Evolutionary conservation across 2,329 filamentous ascomycete genomes (phyloP), one percentile per base, ranked within the genome.

Genomic region (Verticillium nubilum): DNA sequence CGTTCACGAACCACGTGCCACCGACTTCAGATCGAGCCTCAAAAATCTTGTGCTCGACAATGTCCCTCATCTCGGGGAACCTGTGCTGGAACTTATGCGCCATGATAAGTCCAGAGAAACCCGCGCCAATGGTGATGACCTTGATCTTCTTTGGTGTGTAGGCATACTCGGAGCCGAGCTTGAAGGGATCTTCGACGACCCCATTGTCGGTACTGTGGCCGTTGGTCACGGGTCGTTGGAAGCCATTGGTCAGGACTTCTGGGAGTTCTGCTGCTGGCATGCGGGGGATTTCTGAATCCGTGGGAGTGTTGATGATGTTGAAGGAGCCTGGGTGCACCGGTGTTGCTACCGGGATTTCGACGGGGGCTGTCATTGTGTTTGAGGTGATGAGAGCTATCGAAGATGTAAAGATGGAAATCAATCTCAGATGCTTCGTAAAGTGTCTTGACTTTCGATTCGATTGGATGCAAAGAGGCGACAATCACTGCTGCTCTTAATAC

Each of bases 1-100:
- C 58, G 58, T 74, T 74, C 10, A 67, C 71, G 1, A 73, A 53
- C 72, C 72, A 74, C 0, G 72, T 74, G 2, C 71, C 71, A 13
- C 29, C 29, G 1, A 31, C 29, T 31, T 31, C 29, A 31, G 29
- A 31, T 13, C 29, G 62, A 10, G 67, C 66, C 59, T 74, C 70
- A 54, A 70, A 73, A 29, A 71, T 69, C 7, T 67, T 70, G 50
- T 71, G 67, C 12, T 31, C 29, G 29, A 31, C 29, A 31, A 31
- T 31, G 29, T 31, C 29, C 29, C 29, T 65, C 63, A 71, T 69
- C 25, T 71, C 69, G 1, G 70, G 70, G 52, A 72, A 72, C 5
- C 69, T 64, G 56, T 72, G 70, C 53, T 72, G 70, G 33, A 72
- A 70, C 58, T 72, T 72, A 61, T 72, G 70, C 7, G 70, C 70